phyloP scores from a whole-genome alignment of 139 green algal species.

The Chlamydomonas schloesseri region DNA sequence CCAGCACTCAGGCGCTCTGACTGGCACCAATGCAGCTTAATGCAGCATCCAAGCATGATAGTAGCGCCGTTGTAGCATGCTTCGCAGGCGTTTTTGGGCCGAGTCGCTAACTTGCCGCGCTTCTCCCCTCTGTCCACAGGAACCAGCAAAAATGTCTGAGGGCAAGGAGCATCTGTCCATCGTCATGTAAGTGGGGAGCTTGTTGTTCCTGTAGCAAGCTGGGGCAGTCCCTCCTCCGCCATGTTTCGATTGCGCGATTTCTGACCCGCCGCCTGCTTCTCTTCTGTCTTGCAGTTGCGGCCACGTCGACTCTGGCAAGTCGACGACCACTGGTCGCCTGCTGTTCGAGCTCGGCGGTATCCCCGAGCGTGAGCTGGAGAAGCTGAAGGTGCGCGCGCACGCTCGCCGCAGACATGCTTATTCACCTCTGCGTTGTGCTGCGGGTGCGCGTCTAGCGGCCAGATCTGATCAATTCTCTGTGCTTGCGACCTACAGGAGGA shows the following conservation, averaged over 20 bases:
- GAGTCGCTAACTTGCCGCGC: background rate
- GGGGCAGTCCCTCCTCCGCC: too few species aligned
- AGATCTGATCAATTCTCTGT: too few species aligned
- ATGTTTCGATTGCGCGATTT: background rate
- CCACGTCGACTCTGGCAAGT: constrained; percentile 98
- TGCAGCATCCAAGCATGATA: too few species aligned
- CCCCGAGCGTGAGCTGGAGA: constrained; percentile 98
- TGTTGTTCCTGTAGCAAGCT: too few species aligned
- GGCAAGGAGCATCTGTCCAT: constrained; percentile 81
- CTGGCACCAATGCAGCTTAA: too few species aligned
- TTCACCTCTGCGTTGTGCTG: too few species aligned
- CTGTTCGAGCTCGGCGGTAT: constrained; percentile 99
- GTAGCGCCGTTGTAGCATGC: too few species aligned
- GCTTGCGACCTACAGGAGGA: constrained; percentile 60
- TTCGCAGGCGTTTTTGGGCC: too few species aligned
- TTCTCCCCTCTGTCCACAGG: background rate
- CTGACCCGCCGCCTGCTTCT: constrained; percentile 7
- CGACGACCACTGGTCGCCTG: constrained; percentile 95
- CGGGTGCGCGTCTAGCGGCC: too few species aligned
- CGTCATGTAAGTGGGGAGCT: constrained; percentile 78
- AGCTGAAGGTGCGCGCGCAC: constrained; percentile 81
- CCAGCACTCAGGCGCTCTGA: too few species aligned
- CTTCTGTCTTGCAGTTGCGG: constrained; percentile 70
- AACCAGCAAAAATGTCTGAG: constrained; percentile 51
- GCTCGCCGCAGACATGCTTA: too few species aligned